Percentiles rank a stretch among this genome's conserved stretches.
Evolutionary conservation across 1,284 basidiomycete genomes (phyloP).

Genomic region (Psilocybe mexicana): DNA sequence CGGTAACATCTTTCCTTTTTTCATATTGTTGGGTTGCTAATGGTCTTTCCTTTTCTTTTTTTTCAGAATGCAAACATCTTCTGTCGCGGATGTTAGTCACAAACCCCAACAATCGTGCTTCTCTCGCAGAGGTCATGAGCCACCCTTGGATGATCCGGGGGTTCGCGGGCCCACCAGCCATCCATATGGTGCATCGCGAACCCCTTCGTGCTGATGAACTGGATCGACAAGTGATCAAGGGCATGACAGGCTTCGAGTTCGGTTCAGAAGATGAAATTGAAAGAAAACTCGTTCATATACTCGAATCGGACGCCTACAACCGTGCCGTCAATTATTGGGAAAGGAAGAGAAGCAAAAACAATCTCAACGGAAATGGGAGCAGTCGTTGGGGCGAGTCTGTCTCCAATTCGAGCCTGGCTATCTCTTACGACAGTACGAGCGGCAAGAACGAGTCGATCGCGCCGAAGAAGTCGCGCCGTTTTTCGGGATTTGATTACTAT

Average conservation of each 20-base stretch:
- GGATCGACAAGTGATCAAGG: slow-evolving; percentile 82
- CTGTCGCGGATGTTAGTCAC: slow-evolving; percentile 96
- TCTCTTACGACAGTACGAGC: slow-evolving; percentile 57
- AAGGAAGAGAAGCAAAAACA: slow-evolving; percentile 53
- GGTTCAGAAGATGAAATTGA: slow-evolving; percentile 88
- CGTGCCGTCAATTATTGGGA: slow-evolving; percentile 81
- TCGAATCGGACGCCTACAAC: slow-evolving; percentile 80
- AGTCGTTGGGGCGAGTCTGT: slow-evolving; percentile 52
- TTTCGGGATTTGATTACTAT: slow-evolving; percentile 96
- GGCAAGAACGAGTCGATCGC: slow-evolving; percentile 37
- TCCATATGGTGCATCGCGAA: slow-evolving; percentile 86
- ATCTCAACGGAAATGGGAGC: slow-evolving; percentile 42
- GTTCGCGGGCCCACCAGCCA: slow-evolving; percentile 76
- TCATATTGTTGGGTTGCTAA: background rate
- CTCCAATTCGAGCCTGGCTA: slow-evolving; percentile 65
- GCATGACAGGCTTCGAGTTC: slow-evolving; percentile 98
- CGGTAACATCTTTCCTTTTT: slow-evolving; percentile 49
- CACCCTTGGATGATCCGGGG: slow-evolving; percentile 97
- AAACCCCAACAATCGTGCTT: slow-evolving; percentile 83
- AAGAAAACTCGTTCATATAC: slow-evolving; percentile 67
- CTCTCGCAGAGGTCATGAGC: slow-evolving; percentile 82
- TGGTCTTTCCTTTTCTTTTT: slow-evolving; percentile 14
- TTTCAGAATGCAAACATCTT: slow-evolving; percentile 88
- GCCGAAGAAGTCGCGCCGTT: slow-evolving; percentile 64
- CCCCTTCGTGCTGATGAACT: slow-evolving; percentile 88